phyloP scores from a whole-genome alignment of 139 green algal genomes.

The Chlamydomonas applanata region DNA sequence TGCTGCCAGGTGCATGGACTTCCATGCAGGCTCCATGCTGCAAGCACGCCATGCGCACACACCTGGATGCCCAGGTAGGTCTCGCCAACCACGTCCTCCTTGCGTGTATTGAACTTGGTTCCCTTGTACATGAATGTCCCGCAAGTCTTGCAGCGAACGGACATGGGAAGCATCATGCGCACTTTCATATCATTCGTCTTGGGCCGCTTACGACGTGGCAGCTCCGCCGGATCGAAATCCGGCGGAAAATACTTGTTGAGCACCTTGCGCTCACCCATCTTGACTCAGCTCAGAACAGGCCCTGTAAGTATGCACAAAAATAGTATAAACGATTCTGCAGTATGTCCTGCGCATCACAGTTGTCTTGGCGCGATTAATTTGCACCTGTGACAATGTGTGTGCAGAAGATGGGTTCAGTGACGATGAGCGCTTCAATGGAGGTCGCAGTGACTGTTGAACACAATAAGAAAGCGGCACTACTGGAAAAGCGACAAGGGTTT shows the following conservation, averaged over 20 bases:
- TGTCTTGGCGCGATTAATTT: too few relatives aligned
- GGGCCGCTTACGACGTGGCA: constrained; percentile 68
- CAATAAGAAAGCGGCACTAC: too few relatives aligned
- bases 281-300: not conserved
- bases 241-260: constrained; percentile 81
- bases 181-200: constrained; percentile 91
- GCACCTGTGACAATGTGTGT: too few relatives aligned
- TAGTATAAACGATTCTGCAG: not conserved
- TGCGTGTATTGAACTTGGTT: constrained; percentile 98
- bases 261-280: constrained; percentile 54
- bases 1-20: not conserved
- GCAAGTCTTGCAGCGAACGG: constrained; percentile 92
- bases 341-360: too few relatives aligned
- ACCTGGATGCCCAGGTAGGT: constrained; percentile 93
- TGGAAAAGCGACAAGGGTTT: too few relatives aligned
- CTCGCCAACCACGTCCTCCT: constrained; percentile 91
- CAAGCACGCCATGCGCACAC: constrained; percentile 15
- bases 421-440: too few relatives aligned
- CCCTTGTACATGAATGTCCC: constrained; percentile 97
- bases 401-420: too few relatives aligned
- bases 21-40: not conserved
- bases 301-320: not conserved
- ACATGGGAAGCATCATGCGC: constrained; percentile 98
- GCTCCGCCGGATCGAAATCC: constrained; percentile 90
- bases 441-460: too few relatives aligned